phyloP scores from a whole-genome alignment of 352 stramenopile species.

The Pythium sukuiense region DNA sequence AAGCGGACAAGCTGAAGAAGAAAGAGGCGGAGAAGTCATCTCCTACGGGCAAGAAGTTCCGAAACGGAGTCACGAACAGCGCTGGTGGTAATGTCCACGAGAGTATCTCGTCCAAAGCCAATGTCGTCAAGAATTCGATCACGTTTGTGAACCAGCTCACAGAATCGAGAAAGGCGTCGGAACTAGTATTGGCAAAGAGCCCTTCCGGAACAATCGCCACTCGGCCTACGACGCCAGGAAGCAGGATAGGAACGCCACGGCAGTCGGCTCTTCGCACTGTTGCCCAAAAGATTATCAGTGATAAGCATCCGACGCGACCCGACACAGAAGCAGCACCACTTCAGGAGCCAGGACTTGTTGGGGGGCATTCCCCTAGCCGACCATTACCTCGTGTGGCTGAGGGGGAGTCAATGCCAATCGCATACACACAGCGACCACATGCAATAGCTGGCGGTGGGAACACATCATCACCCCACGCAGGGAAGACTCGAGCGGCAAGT shows the following conservation, averaged over 20 bases:
- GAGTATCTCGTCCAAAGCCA: slow-evolving; percentile 38
- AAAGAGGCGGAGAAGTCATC: slow-evolving; percentile 22
- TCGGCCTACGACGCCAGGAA: not conserved
- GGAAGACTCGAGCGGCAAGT: not conserved
- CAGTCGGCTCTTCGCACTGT: slow-evolving; percentile 38
- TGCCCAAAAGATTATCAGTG: slow-evolving; percentile 38
- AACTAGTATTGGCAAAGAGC: slow-evolving; percentile 8
- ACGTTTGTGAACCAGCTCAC: slow-evolving; percentile 37
- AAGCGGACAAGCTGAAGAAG: slow-evolving; percentile 54
- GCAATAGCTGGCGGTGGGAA: not conserved
- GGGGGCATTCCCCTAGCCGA: not conserved
- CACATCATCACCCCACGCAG: not conserved
- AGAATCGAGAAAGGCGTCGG: slow-evolving; percentile 25
- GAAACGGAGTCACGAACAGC: not conserved
- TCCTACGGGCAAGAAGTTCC: slow-evolving; percentile 11
- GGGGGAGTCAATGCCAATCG: not conserved
- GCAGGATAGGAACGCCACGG: slow-evolving; percentile 1
- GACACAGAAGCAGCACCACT: not conserved
- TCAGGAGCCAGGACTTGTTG: not conserved
- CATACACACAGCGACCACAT: not conserved
- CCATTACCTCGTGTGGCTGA: not conserved
- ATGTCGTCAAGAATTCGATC: slow-evolving; percentile 50
- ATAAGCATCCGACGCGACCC: not conserved
- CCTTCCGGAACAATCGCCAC: not conserved
- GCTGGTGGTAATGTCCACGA: not conserved